Evolutionary conservation across 441 rosid genomes (phyloP).

Genomic region (Theobroma grandiflorum): DNA sequence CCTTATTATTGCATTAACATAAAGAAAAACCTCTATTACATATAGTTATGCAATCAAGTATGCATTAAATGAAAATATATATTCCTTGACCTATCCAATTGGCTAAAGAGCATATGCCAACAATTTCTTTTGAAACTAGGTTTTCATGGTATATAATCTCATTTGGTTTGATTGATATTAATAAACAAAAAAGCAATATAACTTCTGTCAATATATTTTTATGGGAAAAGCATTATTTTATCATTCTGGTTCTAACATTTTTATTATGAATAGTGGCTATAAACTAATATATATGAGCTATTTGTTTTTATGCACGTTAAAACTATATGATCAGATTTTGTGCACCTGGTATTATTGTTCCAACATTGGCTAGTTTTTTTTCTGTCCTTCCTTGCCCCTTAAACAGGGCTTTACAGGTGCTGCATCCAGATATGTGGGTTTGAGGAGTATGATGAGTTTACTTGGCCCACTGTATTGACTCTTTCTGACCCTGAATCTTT

Average conservation of each 20-base stretch:
- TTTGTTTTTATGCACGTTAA: not conserved
- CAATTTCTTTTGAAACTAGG: not conserved
- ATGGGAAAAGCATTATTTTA: not conserved
- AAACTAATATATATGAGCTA: not conserved
- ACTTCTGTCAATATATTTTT: not conserved
- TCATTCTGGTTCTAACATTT: not conserved
- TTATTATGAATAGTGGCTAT: not conserved
- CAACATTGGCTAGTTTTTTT: not conserved
- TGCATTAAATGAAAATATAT: no score
- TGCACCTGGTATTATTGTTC: not conserved
- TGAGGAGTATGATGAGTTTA: conserved; percentile 71
- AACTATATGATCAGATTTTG: conserved; percentile 8
- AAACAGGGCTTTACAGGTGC: conserved; percentile 89
- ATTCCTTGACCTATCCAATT: no score
- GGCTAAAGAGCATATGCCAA: no score
- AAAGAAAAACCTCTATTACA: no score
- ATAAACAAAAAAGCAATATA: not conserved
- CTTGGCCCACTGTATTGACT: conserved; percentile 82
- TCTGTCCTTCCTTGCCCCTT: not conserved
- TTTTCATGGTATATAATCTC: not conserved
- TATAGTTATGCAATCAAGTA: no score
- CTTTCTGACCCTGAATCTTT: conserved; percentile 22
- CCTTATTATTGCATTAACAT: no score
- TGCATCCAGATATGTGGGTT: conserved; percentile 87
- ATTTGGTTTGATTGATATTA: not conserved